A percentile compares a stretch with the other conserved stretches of the same genome.
Evolutionary conservation across 2,329 filamentous ascomycete species (phyloP).

Genomic region (Colletotrichum trifolii): DNA sequence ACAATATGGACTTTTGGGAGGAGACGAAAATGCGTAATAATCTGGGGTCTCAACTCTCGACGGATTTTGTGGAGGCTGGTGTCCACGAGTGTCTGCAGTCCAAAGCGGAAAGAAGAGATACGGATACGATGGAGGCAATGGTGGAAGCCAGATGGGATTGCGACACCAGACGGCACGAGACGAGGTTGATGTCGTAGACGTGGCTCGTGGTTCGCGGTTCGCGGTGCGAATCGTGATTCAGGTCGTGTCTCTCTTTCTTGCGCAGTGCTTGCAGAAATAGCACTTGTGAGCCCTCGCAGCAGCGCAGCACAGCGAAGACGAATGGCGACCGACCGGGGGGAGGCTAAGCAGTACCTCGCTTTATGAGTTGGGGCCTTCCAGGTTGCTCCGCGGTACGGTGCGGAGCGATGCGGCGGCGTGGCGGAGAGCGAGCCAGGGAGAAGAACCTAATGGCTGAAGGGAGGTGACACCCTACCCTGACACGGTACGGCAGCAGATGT

Average conservation of each 20-base stretch:
- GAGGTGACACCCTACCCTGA: conserved; percentile 19
- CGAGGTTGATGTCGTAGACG: too few relatives aligned
- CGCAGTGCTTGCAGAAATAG: conserved; percentile 2
- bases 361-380: too few relatives aligned
- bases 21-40: conserved; percentile 14
- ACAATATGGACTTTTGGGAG: conserved; percentile 2
- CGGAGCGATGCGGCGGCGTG: background rate
- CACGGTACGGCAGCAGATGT: background rate
- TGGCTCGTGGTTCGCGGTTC: background rate
- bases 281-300: background rate
- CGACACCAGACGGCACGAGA: too few relatives aligned
- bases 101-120: too few relatives aligned
- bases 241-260: background rate
- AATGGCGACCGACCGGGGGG: conserved; percentile 8
- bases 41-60: conserved; percentile 7
- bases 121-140: background rate
- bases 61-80: conserved; percentile 13
- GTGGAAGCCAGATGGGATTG: background rate
- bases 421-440: conserved; percentile 8
- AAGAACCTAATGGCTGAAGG: background rate
- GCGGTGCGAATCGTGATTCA: too few relatives aligned
- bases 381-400: too few relatives aligned
- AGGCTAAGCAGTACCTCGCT: conserved; percentile 17
- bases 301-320: conserved; percentile 1
- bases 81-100: too few relatives aligned